Conservation (phyloP, 345 rosid species). For the Citrus sp. region DNA sequence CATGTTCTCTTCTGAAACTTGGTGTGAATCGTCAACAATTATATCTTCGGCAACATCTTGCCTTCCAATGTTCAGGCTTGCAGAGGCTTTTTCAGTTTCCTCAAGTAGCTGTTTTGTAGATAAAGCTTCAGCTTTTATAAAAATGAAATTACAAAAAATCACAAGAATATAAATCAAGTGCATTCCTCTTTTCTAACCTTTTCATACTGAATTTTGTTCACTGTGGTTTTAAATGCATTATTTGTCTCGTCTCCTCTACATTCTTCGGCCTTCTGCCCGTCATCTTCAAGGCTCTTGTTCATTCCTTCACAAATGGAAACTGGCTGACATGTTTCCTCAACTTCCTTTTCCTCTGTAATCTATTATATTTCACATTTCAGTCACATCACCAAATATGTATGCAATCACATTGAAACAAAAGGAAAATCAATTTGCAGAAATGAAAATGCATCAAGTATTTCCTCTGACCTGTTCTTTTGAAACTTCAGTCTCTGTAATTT, state of each 20-base stretch:
- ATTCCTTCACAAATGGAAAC: constrained; percentile 20
- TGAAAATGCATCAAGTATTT: not conserved
- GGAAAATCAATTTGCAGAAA: not conserved
- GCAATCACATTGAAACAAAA: not conserved
- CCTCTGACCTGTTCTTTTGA: constrained; percentile 31
- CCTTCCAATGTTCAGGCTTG: constrained; percentile 17
- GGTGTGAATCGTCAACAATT: constrained; percentile 15
- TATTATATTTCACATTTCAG: constrained; percentile 11
- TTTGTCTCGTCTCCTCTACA: constrained; percentile 4
- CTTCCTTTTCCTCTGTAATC: constrained; percentile 31
- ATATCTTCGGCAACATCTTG: constrained; percentile 20
- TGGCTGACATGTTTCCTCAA: constrained; percentile 15
- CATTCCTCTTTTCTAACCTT: constrained; percentile 30
- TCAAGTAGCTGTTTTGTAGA: constrained; percentile 16
- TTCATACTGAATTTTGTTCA: constrained; percentile 20
- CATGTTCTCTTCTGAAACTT: constrained; percentile 19
- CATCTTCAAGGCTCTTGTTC: constrained; percentile 27
- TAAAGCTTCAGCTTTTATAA: constrained; percentile 2
- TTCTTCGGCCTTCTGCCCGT: constrained; percentile 19
- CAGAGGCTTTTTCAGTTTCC: constrained; percentile 16
- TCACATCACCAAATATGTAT: constrained; percentile 4
- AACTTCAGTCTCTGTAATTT: constrained; percentile 24
- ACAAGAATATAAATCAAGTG: not conserved
- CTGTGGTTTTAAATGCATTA: constrained; percentile 3
- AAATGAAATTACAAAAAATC: not conserved